Evolutionary conservation across 2,329 filamentous ascomycete genomes (phyloP), one percentile per base, ranked within the genome.

Genomic region (Ophiostoma piceae): DNA sequence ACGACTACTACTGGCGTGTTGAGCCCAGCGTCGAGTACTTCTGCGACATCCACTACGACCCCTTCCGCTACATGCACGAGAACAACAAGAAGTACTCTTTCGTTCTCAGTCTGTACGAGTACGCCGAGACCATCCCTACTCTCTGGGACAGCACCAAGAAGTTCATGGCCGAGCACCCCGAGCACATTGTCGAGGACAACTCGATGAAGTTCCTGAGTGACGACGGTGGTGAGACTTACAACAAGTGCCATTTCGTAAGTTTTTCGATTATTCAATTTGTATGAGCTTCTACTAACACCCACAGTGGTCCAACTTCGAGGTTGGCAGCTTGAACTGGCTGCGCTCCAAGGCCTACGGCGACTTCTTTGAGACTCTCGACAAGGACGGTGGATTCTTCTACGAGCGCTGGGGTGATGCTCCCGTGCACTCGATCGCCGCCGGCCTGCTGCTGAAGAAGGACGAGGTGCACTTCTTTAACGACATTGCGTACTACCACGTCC

Each of bases 1-100:
- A 96, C 81, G 95, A 99, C 78, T 99, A 92, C 87, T 99, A 99
- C 86, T 99, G 95, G 95, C 92, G 96, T 75, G 95, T 99, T 16
- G 95, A 99, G 85, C 95, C 95, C 75, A 95, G 92, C 80, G 89
- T 99, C 78, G 92, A 98, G 83, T 90, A 99, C 72, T 97, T 88
- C 85, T 99, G 95, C 82, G 95, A 99, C 78, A 86, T 99, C 77
- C 86, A 92, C 80, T 96, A 96, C 80, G 95, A 99, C 77, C 92
- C 95, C 8, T 99, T 99, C 89, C 92, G 92, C 74, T 93, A 88
- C 83, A 97, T 99, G 93, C 89, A 90, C 75, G 94, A 98, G 78
- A 89, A 96, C 81, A 90, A 91, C 79, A 99, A 98, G 84, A 98
- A 97, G 83, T 99, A 99, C 86, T 94, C 92, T 79, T 99, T 99